Evolutionary conservation across 129 eudicot species (phyloP).

Genomic region (Ambrosia trifida): DNA sequence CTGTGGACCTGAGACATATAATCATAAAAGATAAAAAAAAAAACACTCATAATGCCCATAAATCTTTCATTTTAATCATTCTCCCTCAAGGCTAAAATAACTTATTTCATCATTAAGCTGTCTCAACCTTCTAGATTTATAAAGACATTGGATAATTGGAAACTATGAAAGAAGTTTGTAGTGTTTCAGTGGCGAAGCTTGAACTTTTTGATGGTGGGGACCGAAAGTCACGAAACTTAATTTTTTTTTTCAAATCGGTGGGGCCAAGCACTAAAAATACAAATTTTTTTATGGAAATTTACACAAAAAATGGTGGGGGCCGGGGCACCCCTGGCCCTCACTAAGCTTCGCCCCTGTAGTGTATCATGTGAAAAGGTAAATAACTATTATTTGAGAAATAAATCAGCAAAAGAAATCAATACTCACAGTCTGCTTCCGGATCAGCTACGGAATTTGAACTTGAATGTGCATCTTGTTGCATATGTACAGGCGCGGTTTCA

Average conservation of each 20-base stretch:
- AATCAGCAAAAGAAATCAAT: constrained; percentile 13
- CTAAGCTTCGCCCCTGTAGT: too few relatives aligned
- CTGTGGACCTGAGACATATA: constrained; percentile 52
- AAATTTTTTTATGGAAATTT: too few relatives aligned
- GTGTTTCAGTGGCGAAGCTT: too few relatives aligned
- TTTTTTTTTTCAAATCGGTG: too few relatives aligned
- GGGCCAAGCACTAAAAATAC: too few relatives aligned
- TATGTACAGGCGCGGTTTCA: constrained; percentile 46
- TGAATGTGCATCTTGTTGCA: constrained; percentile 50
- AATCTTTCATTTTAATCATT: neutral
- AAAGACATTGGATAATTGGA: neutral
- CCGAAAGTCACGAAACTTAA: too few relatives aligned
- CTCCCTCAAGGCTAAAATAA: neutral
- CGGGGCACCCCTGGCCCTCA: too few relatives aligned
- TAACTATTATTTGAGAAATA: neutral
- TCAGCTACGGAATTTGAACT: constrained; percentile 37
- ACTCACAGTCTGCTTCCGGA: constrained; percentile 69
- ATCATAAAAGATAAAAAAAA: too few relatives aligned
- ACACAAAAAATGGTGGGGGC: too few relatives aligned
- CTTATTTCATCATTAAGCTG: neutral
- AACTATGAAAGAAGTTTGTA: constrained; percentile 2
- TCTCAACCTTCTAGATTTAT: neutral
- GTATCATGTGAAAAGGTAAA: neutral
- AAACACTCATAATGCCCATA: too few relatives aligned
- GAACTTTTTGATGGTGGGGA: too few relatives aligned